These are phyloP conservation scores for Talaromyces wortmannii DNA, from an alignment of 495 filamentous ascomycete species.

Conservation along the genomic window DNA sequence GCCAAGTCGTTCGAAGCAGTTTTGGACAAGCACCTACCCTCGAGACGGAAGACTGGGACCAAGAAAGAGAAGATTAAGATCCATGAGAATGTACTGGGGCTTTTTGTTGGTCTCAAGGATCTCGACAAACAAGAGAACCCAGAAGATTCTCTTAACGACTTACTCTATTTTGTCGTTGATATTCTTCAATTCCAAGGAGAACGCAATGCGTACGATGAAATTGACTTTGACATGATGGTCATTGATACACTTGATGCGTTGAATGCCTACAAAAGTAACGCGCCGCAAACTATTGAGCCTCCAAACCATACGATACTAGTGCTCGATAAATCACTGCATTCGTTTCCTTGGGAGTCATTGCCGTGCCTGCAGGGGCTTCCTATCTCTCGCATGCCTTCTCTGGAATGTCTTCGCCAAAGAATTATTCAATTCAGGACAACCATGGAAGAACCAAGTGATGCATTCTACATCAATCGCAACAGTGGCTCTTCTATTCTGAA, in stretches of 20 bases:
- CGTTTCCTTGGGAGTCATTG: slow-evolving; percentile 93
- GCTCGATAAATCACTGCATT: slow-evolving; percentile 83
- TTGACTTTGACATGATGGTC: slow-evolving; percentile 89
- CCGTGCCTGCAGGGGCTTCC: slow-evolving; percentile 75
- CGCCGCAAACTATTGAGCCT: slow-evolving; percentile 46
- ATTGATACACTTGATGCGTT: slow-evolving; percentile 79
- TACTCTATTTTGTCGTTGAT: slow-evolving; percentile 94
- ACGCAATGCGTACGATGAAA: slow-evolving; percentile 93
- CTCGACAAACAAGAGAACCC: slow-evolving; percentile 62
- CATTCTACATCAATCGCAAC: slow-evolving; percentile 47
- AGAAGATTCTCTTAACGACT: slow-evolving; percentile 78
- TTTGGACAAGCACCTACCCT: slow-evolving; percentile 83
- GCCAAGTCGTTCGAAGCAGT: slow-evolving; percentile 69
- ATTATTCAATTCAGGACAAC: slow-evolving; percentile 46
- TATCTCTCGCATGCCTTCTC: slow-evolving; percentile 76
- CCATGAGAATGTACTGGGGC: slow-evolving; percentile 70
- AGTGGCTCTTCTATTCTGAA: slow-evolving; percentile 85
- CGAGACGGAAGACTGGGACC: slow-evolving; percentile 60
- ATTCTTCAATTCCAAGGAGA: slow-evolving; percentile 96
- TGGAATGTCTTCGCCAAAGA: slow-evolving; percentile 69
- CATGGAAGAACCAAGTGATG: slow-evolving; percentile 14
- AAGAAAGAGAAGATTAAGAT: slow-evolving; percentile 48
- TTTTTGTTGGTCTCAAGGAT: slow-evolving; percentile 82
- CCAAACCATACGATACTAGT: slow-evolving; percentile 84
- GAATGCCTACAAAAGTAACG: slow-evolving; percentile 59